Conservation (phyloP, 345 rosid species). For the Pugionium dolabratum region DNA sequence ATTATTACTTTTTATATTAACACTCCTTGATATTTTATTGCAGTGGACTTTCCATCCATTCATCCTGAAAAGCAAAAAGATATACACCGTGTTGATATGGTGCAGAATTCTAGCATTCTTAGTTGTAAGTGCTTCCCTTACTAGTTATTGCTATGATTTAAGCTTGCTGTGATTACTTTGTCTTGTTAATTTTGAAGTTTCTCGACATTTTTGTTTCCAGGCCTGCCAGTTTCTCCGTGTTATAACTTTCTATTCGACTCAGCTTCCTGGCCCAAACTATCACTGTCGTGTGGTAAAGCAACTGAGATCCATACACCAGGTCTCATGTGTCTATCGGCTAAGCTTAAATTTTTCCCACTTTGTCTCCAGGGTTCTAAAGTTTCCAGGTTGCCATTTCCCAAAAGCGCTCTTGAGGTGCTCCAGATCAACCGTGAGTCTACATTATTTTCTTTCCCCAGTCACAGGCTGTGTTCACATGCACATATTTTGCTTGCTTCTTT, state of each 20-base stretch:
- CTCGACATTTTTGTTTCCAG: conserved; percentile 44
- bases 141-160: background rate
- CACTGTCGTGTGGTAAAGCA: conserved; percentile 88
- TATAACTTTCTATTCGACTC: conserved; percentile 89
- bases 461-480: background rate
- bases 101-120: conserved; percentile 95
- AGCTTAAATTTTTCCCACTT: conserved; percentile 14
- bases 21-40: conserved; percentile 29
- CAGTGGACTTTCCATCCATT: conserved; percentile 99
- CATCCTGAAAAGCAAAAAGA: conserved; percentile 86
- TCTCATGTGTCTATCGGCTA: conserved; percentile 8
- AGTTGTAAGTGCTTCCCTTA: conserved; percentile 64
- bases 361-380: conserved; percentile 72
- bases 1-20: conserved; percentile 15
- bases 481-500: background rate
- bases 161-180: conserved; percentile 19
- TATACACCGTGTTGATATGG: conserved; percentile 96
- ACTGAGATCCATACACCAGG: background rate
- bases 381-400: conserved; percentile 79
- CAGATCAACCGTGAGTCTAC: conserved; percentile 65
- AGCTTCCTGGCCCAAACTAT: conserved; percentile 98
- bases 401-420: conserved; percentile 65
- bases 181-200: conserved; percentile 19
- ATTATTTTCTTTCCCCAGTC: background rate
- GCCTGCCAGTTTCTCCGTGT: conserved; percentile 86